A percentile compares a stretch with the other conserved stretches of the same genome.
Evolutionary conservation across 805 yeast genomes (phyloP).

Genomic region (Wickerhamiella alocasiicola): DNA sequence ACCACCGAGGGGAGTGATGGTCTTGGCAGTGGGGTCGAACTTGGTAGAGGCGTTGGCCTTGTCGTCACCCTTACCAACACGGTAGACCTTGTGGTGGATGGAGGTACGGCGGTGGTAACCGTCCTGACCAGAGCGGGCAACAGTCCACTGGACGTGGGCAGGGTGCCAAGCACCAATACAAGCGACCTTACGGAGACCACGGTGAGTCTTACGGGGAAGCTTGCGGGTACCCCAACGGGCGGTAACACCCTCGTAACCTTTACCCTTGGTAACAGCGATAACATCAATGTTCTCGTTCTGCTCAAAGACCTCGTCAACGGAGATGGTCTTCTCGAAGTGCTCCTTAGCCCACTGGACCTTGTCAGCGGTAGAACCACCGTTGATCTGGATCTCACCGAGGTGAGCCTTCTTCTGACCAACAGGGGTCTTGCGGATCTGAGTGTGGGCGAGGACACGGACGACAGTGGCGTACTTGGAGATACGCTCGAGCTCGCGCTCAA

Average conservation of each 20-base stretch:
- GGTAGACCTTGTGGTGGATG: slow-evolving; percentile 99
- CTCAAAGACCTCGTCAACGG: slow-evolving; percentile 93
- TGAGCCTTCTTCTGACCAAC: slow-evolving; percentile 99
- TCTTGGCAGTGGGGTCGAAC: slow-evolving; percentile 99
- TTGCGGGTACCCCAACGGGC: slow-evolving; percentile 99
- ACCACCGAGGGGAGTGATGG: slow-evolving; percentile 99
- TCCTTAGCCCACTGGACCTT: slow-evolving; percentile 98
- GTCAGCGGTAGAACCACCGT: slow-evolving; percentile 98
- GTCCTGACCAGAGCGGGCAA: slow-evolving; percentile 99
- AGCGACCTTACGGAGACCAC: slow-evolving; percentile 99
- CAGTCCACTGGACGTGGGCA: slow-evolving; percentile 98
- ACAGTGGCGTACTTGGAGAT: slow-evolving; percentile 96
- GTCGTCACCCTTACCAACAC: slow-evolving; percentile 94
- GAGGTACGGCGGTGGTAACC: slow-evolving; percentile 99
- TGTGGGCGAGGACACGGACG: slow-evolving; percentile 98
- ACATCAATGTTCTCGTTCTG: slow-evolving; percentile 98
- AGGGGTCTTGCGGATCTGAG: slow-evolving; percentile 99
- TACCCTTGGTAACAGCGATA: slow-evolving; percentile 99
- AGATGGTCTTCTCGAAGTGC: slow-evolving; percentile 97
- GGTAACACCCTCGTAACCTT: slow-evolving; percentile 99
- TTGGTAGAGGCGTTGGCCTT: slow-evolving; percentile 91
- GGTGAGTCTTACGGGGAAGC: slow-evolving; percentile 99
- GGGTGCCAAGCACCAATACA: slow-evolving; percentile 99
- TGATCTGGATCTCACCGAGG: slow-evolving; percentile 97
- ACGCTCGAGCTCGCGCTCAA: slow-evolving; percentile 96